Conservation (phyloP, 2,329 filamentous ascomycete species). For the Tricladium varicosporioides region DNA sequence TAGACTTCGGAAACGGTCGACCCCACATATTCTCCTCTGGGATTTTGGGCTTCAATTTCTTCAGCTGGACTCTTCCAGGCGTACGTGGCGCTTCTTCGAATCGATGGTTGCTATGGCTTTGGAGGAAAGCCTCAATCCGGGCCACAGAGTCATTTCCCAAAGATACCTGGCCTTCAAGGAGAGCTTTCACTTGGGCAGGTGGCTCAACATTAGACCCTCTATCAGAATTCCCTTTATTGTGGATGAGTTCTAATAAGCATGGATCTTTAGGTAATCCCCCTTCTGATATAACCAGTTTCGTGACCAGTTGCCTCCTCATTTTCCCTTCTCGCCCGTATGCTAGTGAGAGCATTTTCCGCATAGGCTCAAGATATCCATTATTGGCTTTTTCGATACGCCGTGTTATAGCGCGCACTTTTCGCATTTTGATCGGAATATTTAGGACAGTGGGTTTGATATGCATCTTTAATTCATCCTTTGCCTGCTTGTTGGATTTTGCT, state of each 20-base stretch:
- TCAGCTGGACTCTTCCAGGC: conserved; percentile 7
- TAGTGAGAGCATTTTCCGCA: conserved; percentile 47
- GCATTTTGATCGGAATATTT: conserved; percentile 24
- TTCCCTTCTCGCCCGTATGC: conserved; percentile 54
- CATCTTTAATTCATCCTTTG: too few relatives aligned
- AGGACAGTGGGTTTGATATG: too few relatives aligned
- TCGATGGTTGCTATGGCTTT: conserved; percentile 17
- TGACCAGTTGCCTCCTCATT: conserved; percentile 48
- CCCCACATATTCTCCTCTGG: conserved; percentile 51
- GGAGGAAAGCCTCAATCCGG: conserved; percentile 16
- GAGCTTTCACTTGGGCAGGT: too few relatives aligned
- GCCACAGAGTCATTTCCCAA: too few relatives aligned
- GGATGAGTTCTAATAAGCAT: conserved; percentile 35
- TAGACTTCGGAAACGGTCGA: conserved; percentile 39
- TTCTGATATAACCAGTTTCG: conserved; percentile 34
- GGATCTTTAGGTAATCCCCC: too few relatives aligned
- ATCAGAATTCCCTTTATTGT: background rate
- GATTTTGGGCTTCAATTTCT: conserved; percentile 35
- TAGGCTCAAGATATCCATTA: conserved; percentile 45
- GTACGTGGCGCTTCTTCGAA: too few relatives aligned
- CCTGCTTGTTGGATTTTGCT: too few relatives aligned
- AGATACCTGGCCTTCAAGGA: too few relatives aligned
- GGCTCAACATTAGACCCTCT: too few relatives aligned
- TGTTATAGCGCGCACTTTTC: conserved; percentile 43
- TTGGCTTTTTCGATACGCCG: conserved; percentile 53